Base-by-base conservation (phyloP, 768 basidiomycete genomes). In the Hypholoma sublateritium region DNA sequence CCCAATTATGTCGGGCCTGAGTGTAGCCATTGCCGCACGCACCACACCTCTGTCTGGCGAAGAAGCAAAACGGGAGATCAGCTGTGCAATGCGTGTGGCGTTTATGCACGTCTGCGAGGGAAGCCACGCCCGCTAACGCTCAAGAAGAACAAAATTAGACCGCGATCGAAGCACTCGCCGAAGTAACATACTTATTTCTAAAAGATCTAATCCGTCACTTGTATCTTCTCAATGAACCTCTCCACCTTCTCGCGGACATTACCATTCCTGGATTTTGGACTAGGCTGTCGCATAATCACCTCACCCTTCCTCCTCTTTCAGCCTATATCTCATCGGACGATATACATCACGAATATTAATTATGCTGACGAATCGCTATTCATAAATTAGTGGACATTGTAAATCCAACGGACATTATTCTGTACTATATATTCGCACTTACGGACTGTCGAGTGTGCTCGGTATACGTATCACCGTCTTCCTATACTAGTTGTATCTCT, bases 21-120 rank as follows among this genome's bases (percentile, higher is more conserved):
- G 60, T 81, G 80, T 46, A 78, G 75, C 52, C 80, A 80, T 65
- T 81, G 80, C 57, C 74, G 71, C 55, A 80, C 80, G 8, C 77
- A 77, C 53, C 75, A 72, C 41, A 81, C 80, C 3, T 79, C 77
- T 7, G 80, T 81, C 41, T 81, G 80, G 80, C 70, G 80, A 37
- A 68, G 80, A 49, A 79, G 78, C 61, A 81, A 81, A 65, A 70
- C 75, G 1, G 80, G 80, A 1, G 77, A 76, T 12, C 78, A 79
- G 61, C 70, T 81, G 1, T 81, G 80, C 63, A 81, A 81, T 51
- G 80, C 80, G 5, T 81, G 80, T 62, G 80, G 80, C 21, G 80
- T 81, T 8, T 81, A 81, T 58, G 67, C 67, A 25, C 70, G 80
- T 28, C 72, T 81, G 45, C 74, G 78, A 13, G 80, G 80, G 3